Conservation (phyloP, 2,329 filamentous ascomycete genomes). For the Colletotrichum liriopes region DNA sequence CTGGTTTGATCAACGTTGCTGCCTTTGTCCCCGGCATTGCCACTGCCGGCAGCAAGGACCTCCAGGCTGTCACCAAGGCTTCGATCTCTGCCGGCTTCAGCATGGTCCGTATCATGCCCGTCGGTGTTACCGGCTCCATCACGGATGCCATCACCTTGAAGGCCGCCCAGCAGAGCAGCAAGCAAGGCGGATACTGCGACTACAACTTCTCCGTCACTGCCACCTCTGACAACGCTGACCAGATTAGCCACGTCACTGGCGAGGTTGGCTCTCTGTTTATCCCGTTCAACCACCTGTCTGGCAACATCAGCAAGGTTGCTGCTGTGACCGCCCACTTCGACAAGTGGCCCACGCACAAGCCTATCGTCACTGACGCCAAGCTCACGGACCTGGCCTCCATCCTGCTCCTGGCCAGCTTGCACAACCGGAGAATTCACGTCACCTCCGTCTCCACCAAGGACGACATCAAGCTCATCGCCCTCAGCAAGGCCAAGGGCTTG, state of each 20-base stretch:
- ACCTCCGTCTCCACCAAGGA: constrained; percentile 87
- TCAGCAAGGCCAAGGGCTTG: constrained; percentile 86
- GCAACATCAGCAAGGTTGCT: constrained; percentile 88
- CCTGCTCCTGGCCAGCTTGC: constrained; percentile 82
- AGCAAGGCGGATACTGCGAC: constrained; percentile 79
- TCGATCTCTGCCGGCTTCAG: constrained; percentile 83
- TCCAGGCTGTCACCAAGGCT: constrained; percentile 79
- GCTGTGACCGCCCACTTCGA: constrained; percentile 85
- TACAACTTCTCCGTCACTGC: constrained; percentile 86
- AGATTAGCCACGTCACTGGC: constrained; percentile 79
- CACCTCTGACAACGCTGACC: constrained; percentile 80
- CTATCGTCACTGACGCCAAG: constrained; percentile 86
- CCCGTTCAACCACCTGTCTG: constrained; percentile 85
- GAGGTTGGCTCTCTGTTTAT: constrained; percentile 88
- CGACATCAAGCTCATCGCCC: constrained; percentile 82
- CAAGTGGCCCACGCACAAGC: constrained; percentile 83
- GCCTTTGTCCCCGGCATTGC: constrained; percentile 84
- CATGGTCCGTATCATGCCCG: constrained; percentile 85
- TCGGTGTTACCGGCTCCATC: constrained; percentile 80
- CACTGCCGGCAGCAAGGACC: constrained; percentile 75
- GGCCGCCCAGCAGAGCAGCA: constrained; percentile 79
- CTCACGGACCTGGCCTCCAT: constrained; percentile 86
- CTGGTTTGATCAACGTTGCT: constrained; percentile 84
- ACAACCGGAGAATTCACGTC: constrained; percentile 84
- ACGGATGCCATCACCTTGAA: constrained; percentile 81